Evolutionary conservation across 495 filamentous ascomycete genomes (phyloP).

Genomic region (Xylaria palmicola): DNA sequence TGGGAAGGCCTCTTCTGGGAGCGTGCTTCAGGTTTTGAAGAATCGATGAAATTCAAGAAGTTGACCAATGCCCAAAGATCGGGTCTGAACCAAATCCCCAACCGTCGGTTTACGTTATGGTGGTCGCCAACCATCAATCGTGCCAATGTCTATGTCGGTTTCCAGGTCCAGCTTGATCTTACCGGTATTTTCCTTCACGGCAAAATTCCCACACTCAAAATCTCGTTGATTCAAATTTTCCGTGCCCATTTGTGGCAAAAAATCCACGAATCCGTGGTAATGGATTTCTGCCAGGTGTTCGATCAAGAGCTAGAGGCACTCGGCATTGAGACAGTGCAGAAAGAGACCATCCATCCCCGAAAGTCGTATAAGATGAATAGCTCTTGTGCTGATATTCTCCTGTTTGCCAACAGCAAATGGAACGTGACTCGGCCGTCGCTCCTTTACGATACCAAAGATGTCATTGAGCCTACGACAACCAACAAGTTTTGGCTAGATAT

Average conservation of each 20-base stretch:
- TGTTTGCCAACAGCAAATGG: constrained; percentile 99
- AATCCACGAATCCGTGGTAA: constrained; percentile 98
- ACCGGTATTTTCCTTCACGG: constrained; percentile 99
- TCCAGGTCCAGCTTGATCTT: constrained; percentile 97
- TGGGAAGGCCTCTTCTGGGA: constrained; percentile 99
- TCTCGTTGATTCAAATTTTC: constrained; percentile 99
- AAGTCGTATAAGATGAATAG: constrained; percentile 99
- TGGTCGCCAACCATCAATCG: constrained; percentile 86
- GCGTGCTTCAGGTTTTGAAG: constrained; percentile 75
- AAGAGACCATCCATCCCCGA: constrained; percentile 98
- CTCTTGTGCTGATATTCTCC: constrained; percentile 95
- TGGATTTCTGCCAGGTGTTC: constrained; percentile 99
- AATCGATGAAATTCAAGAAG: constrained; percentile 99
- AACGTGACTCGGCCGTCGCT: constrained; percentile 92
- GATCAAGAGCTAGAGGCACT: constrained; percentile 96
- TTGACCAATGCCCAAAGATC: constrained; percentile 97
- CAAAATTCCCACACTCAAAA: constrained; percentile 98
- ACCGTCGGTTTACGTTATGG: constrained; percentile 98
- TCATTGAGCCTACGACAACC: constrained; percentile 89
- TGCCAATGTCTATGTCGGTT: constrained; percentile 87
- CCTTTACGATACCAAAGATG: constrained; percentile 94
- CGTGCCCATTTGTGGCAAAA: constrained; percentile 99
- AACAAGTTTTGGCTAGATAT: constrained; percentile 99
- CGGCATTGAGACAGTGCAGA: constrained; percentile 97
- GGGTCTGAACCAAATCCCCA: constrained; percentile 98